Evolutionary conservation across 192 early-diverging fungal species (phyloP), one percentile per base, ranked within the genome.

Genomic region (Backusella australiensis): DNA sequence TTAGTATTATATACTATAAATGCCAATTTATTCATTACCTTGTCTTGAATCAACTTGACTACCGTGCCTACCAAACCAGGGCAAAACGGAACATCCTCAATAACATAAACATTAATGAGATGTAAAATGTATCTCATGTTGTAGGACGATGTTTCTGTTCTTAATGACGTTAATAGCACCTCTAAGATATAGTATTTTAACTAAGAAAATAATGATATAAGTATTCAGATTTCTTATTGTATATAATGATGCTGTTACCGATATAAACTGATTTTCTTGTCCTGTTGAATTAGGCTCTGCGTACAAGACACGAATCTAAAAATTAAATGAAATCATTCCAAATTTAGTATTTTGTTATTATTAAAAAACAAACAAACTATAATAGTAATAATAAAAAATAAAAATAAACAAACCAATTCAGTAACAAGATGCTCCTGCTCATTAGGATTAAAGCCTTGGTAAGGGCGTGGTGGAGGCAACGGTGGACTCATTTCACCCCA

Each of bases 21-120:
- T 68, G 0, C 23, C 8, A 14, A 17, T 63, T 26, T 63, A 12
- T 36, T 29, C 19, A 23, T 49, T 87, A 94, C 91, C 91, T 90
- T 95, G 69, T 94, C 94, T 81, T 92, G 91, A 41, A 96, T 93
- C 2, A 82, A 78, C 39, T 90, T 87, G 26, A 94, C 90, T 32
- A 94, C 89, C 0, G 90, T 83, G 12, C 86, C 87, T 14, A 91
- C 88, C 35, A 94, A 77, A 15, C 93, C 92, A 44, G 91, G 91
- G 70, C 91, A 91, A 41, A 91, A 92, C 5, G 89, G 81, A 1
- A 89, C 90, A 85, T 96, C 94, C 69, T 96, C 92, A 38, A 88
- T 82, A 0, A 89, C 90, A 78, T 93, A 95, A 38, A 90, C 90
- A 32, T 86, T 84, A 63, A 94, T 86, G 2, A 94, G 69, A 69